These are phyloP conservation scores for Xylaria telfairii DNA, from an alignment of 495 filamentous ascomycete genomes.

Conservation along the genomic window DNA sequence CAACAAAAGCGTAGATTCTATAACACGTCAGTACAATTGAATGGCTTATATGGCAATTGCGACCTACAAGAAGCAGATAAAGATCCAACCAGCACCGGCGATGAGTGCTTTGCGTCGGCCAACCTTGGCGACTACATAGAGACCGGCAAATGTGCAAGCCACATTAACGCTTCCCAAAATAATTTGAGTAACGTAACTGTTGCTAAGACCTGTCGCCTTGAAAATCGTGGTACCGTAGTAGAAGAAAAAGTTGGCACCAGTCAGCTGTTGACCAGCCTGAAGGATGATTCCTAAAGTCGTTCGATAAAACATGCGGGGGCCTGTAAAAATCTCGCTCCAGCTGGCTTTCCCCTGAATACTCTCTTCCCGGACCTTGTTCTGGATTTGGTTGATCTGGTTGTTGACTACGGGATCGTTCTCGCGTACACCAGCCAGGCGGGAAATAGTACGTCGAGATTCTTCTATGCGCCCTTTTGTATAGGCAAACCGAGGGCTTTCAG, in stretches of 20 bases:
- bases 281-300: conserved; percentile 71
- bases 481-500: conserved; percentile 73
- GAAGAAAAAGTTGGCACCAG: conserved; percentile 65
- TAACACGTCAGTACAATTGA: neutral
- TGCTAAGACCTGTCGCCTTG: conserved; percentile 63
- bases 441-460: conserved; percentile 72
- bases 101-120: conserved; percentile 73
- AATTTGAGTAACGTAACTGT: conserved; percentile 72
- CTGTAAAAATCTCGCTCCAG: conserved; percentile 73
- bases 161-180: conserved; percentile 76
- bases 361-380: conserved; percentile 66
- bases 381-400: conserved; percentile 76
- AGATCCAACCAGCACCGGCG: conserved; percentile 69
- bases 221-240: conserved; percentile 66
- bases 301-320: conserved; percentile 75
- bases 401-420: conserved; percentile 67
- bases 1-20: conserved; percentile 71
- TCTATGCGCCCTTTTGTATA: conserved; percentile 70
- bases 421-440: conserved; percentile 72
- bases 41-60: conserved; percentile 22
- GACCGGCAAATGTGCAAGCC: conserved; percentile 66
- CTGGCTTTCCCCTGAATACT: conserved; percentile 63
- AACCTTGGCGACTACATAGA: conserved; percentile 72
- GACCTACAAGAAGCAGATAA: conserved; percentile 65
- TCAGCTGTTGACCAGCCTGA: conserved; percentile 73